Evolutionary conservation across 768 basidiomycete species (phyloP), one percentile per base, ranked within the genome.

Genomic region (Rhodotorula graminis): DNA sequence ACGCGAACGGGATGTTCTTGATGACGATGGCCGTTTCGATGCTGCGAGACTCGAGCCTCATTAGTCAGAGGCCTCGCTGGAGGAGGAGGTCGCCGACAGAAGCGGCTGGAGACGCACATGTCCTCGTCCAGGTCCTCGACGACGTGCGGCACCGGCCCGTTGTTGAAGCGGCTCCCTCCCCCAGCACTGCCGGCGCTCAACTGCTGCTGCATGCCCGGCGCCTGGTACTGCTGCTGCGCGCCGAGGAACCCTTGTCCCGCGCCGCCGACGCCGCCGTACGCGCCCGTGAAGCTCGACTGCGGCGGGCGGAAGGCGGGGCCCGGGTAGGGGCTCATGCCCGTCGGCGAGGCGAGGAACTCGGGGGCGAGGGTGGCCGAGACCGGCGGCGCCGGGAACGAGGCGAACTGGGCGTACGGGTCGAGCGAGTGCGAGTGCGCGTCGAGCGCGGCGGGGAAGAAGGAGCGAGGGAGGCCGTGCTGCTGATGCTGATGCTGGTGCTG

Each of bases 1-100:
- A 93, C 79, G 93, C 93, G 85, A 99, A 99, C 77, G 95, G 95
- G 84, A 99, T 99, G 85, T 97, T 97, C 87, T 99, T 99, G 82
- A 99, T 97, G 80, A 99, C 96, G 80, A 99, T 97, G 66, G 96
- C 96, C 18, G 94, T 98, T 67, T 95, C 95, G 83, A 98, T 98
- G 81, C 64, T 71, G 70, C 11, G 12, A 46, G 11, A 3, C 7
- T 2, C 1, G 29, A n/a, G n/a, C n/a, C n/a, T n/a, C 25, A 8
- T 8, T 4, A 44, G 31, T 7, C 40, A 46, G n/a, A 16, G 3
- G 47, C n/a, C 16, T 19, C 16, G n/a, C 27, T 2, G 29, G 23
- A 2, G 18, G 31, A 56, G 29, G 12, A 2, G n/a, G 16, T 11
- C 6, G 53, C 44, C 44, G 44, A 6, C 15, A 6, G 44, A 18